Percentiles rank a stretch among this genome's conserved stretches.
Evolutionary conservation across 441 rosid species (phyloP).

Genomic region (Populus tomentosa): DNA sequence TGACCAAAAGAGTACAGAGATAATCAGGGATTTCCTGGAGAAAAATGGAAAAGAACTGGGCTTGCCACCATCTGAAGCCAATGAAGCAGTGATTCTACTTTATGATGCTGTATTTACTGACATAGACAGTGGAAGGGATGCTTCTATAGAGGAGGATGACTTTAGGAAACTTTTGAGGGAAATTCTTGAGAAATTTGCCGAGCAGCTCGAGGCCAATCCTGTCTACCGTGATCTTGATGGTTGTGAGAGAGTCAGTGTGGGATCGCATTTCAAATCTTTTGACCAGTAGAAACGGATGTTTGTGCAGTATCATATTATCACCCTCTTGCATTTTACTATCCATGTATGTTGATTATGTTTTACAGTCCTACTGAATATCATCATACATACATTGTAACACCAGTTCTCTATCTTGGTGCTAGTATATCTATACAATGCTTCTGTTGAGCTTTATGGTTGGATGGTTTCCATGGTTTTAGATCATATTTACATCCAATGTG

Average conservation of each 20-base stretch:
- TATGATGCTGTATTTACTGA: slow-evolving; percentile 53
- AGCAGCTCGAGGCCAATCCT: slow-evolving; percentile 60
- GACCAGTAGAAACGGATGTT: slow-evolving; percentile 3
- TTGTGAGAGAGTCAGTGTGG: slow-evolving; percentile 8
- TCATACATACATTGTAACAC: background rate
- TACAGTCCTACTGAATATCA: background rate
- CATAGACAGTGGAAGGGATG: slow-evolving; percentile 21
- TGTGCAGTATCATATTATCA: slow-evolving; percentile 8
- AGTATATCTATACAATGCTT: background rate
- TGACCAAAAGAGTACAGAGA: slow-evolving; percentile 19
- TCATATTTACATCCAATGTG: too few species aligned
- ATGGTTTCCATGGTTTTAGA: too few species aligned
- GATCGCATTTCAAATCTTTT: slow-evolving; percentile 2
- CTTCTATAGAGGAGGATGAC: slow-evolving; percentile 22
- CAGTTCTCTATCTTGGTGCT: background rate
- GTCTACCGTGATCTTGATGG: slow-evolving; percentile 35
- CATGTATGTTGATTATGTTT: background rate
- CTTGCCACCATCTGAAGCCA: slow-evolving; percentile 60
- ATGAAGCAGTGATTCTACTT: slow-evolving; percentile 47
- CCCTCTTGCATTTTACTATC: background rate
- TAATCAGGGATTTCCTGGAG: slow-evolving; percentile 44
- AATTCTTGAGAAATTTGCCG: slow-evolving; percentile 50
- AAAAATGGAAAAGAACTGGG: slow-evolving; percentile 57
- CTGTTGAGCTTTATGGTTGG: background rate
- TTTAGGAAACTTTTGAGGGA: slow-evolving; percentile 40